Evolutionary conservation across 768 basidiomycete genomes (phyloP), one percentile per base, ranked within the genome.

Genomic region (Lepiota subincarnata): DNA sequence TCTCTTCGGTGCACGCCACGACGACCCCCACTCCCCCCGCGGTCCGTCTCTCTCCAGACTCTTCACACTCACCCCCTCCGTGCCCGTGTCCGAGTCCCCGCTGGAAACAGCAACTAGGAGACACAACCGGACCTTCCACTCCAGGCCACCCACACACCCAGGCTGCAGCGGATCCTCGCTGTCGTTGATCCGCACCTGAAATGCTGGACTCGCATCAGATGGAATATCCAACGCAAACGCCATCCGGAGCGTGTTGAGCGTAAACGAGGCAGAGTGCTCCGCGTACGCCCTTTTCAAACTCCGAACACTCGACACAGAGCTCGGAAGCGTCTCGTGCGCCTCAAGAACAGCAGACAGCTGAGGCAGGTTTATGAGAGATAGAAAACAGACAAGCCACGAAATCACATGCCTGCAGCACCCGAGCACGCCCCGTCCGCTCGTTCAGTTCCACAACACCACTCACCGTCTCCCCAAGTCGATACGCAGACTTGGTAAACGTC

Each of bases 171-270:
- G 37, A 31, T 36, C 47, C 24, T 60, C 16, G 19, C 37, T 34
- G 16, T 64, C 62, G 31, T 80, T 79, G 4, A 87, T 74, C 46
- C 75, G 71, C 1, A 94, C 73, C 48, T 83, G 76, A 69, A 98
- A 98, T 0, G 86, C 87, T 0, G 96, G 93, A 48, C 90, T 88
- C 0, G 87, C 92, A 53, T 97, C 96, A 1, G 87, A 83, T 0
- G 95, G 96, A 54, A 99, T 95, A 64, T 95, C 93, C 2, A 99
- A 80, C 12, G 87, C 74, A 70, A 98, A 98, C 0, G 88, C 84
- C 26, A 90, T 84, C 22, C 94, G 85, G 0, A 84, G 73, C 0
- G 85, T 84, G 41, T 87, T 81, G 2, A 82, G 68, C 4, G 87
- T 81, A 62, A 92, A 86, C 10, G 86, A 83, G 1, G 89, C 81